Conservation (phyloP, 768 basidiomycete genomes). For the Lyophyllum shimeji region DNA sequence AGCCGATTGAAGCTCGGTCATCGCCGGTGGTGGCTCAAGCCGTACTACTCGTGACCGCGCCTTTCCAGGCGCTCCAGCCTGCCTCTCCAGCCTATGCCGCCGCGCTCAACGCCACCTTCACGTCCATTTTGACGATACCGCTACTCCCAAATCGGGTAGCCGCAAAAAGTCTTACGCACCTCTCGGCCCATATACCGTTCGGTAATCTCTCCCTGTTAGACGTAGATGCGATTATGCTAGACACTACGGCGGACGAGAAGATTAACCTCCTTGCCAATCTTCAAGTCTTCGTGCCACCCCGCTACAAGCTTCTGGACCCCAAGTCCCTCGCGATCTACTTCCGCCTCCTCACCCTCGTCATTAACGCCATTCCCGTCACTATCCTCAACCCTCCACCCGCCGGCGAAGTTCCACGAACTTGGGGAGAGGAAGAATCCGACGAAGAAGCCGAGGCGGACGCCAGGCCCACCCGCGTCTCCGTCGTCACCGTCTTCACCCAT, state of each 20-base stretch:
- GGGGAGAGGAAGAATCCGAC: slow-evolving; percentile 34
- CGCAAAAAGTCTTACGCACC: slow-evolving; percentile 54
- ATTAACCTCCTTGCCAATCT: slow-evolving; percentile 76
- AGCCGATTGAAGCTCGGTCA: slow-evolving; percentile 62
- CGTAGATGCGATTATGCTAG: slow-evolving; percentile 23
- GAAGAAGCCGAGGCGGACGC: slow-evolving; percentile 28
- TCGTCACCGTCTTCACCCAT: slow-evolving; percentile 36
- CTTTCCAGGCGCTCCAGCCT: slow-evolving; percentile 30
- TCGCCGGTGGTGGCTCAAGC: slow-evolving; percentile 49
- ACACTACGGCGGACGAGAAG: slow-evolving; percentile 29
- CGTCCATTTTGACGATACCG: slow-evolving; percentile 67
- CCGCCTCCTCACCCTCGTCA: slow-evolving; percentile 45
- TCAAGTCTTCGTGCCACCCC: slow-evolving; percentile 59
- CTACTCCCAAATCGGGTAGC: slow-evolving; percentile 77
- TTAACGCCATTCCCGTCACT: slow-evolving; percentile 53
- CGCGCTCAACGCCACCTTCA: slow-evolving; percentile 43
- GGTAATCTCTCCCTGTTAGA: slow-evolving; percentile 30
- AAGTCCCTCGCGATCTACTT: slow-evolving; percentile 54
- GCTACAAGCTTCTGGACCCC: slow-evolving; percentile 50
- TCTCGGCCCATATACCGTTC: slow-evolving; percentile 67
- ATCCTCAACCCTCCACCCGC: slow-evolving; percentile 45
- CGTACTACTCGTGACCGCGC: slow-evolving; percentile 44
- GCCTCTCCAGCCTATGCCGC: slow-evolving; percentile 24
- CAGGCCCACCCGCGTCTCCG: slow-evolving; percentile 29
- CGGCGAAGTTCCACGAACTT: slow-evolving; percentile 9